These are phyloP conservation scores for Trichosanthes truncata DNA, from an alignment of 306 rosid genomes.

Conservation along the genomic window DNA sequence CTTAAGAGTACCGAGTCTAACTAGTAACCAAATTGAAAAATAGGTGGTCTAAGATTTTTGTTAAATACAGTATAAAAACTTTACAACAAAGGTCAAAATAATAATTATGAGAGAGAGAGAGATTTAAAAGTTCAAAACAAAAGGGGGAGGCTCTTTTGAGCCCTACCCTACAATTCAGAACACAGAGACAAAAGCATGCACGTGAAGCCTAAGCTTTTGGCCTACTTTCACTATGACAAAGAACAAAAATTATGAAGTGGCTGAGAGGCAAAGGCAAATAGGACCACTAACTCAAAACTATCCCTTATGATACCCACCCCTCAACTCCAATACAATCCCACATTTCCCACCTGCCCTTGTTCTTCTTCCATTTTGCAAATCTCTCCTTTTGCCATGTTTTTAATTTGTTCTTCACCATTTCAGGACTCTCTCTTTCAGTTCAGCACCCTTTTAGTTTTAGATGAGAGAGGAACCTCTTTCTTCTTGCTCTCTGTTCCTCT, in stretches of 20 bases:
- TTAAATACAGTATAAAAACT: not conserved
- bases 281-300: slow-evolving; percentile 1
- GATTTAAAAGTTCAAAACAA: not conserved
- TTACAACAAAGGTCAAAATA: not conserved
- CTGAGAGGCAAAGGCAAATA: not conserved
- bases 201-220: slow-evolving; percentile 11
- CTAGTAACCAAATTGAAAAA: not conserved
- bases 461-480: slow-evolving; percentile 31
- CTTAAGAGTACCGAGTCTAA: not conserved
- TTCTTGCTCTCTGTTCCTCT: slow-evolving; percentile 52
- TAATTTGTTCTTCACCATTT: not conserved
- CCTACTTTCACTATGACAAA: slow-evolving; percentile 12
- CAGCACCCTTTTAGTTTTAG: slow-evolving; percentile 43
- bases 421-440: slow-evolving; percentile 6
- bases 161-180: slow-evolving; percentile 6
- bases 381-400: not conserved
- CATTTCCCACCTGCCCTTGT: slow-evolving; percentile 21
- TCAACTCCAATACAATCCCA: not conserved
- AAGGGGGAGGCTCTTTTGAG: not conserved
- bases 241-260: slow-evolving; percentile 7
- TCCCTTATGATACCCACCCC: not conserved
- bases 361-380: not conserved
- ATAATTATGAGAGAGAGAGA: not conserved
- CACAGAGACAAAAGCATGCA: slow-evolving; percentile 5
- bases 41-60: not conserved